phyloP scores from a whole-genome alignment of 139 green algal genomes.

The Asterochloris sp. region DNA sequence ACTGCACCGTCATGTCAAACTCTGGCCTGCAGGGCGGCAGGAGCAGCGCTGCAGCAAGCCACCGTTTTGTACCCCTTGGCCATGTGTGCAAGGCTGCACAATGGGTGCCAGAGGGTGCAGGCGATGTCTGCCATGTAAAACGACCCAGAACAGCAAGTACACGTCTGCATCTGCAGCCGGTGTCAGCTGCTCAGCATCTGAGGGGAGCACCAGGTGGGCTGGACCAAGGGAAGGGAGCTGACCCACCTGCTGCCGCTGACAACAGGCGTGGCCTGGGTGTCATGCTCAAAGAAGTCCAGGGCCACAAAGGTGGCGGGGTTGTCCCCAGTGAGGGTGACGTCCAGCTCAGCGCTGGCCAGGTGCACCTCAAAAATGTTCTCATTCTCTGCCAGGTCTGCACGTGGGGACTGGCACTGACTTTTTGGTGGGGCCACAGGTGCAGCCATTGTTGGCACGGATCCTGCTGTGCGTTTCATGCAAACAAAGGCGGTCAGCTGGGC shows the following conservation, averaged over 20 bases:
- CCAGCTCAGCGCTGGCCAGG: conserved; percentile 4
- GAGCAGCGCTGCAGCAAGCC: neutral
- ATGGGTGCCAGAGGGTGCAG: too few species aligned
- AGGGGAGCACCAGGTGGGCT: neutral
- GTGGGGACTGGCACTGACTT: neutral
- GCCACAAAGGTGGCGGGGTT: conserved; percentile 11
- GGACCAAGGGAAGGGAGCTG: neutral
- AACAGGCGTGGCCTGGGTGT: conserved; percentile 15
- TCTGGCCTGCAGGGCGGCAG: conserved; percentile 11
- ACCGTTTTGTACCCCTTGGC: neutral
- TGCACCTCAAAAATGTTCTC: conserved; percentile 23
- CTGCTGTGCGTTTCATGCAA: too few species aligned
- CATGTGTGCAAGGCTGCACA: too few species aligned
- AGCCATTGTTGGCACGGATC: too few species aligned
- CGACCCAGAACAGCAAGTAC: too few species aligned
- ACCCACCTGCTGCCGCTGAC: neutral
- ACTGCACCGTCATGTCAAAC: conserved; percentile 29
- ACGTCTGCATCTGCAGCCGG: too few species aligned
- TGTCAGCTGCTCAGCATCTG: neutral
- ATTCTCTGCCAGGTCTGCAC: conserved; percentile 15
- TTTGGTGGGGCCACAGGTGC: too few species aligned
- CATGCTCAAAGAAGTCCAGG: conserved; percentile 18
- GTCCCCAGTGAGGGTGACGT: neutral
- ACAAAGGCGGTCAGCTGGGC: too few species aligned
- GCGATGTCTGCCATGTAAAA: too few species aligned